Conservation (phyloP, 768 basidiomycete species). For the Auriculariales sp. region DNA sequence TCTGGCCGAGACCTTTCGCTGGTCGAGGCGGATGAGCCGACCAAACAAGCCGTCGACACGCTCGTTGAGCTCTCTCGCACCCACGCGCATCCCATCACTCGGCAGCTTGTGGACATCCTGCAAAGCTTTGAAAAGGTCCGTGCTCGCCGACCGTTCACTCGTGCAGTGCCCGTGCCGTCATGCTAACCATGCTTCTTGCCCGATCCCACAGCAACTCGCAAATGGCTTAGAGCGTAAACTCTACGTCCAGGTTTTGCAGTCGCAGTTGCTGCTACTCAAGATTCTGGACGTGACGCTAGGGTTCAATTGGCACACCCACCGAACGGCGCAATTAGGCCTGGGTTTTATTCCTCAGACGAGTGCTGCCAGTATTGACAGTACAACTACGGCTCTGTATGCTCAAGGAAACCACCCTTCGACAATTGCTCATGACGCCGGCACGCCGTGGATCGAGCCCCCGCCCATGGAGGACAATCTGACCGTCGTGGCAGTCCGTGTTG, state of each 20-base stretch:
- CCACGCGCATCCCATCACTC: slow-evolving; percentile 66
- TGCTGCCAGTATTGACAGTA: slow-evolving; percentile 12
- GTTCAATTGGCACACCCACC: slow-evolving; percentile 51
- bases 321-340: slow-evolving; percentile 15
- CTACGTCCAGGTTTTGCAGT: slow-evolving; percentile 63
- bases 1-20: slow-evolving; percentile 62
- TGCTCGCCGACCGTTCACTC: too few relatives aligned
- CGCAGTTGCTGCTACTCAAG: slow-evolving; percentile 75
- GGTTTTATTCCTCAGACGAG: not conserved
- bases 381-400: slow-evolving; percentile 20
- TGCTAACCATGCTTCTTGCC: not conserved
- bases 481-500: slow-evolving; percentile 64
- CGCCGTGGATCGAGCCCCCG: slow-evolving; percentile 45
- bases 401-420: slow-evolving; percentile 6
- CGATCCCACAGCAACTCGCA: slow-evolving; percentile 35
- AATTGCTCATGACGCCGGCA: slow-evolving; percentile 2
- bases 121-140: slow-evolving; percentile 64
- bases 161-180: slow-evolving; percentile 7
- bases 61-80: slow-evolving; percentile 65
- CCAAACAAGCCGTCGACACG: slow-evolving; percentile 63
- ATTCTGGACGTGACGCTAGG: slow-evolving; percentile 66
- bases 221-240: slow-evolving; percentile 27
- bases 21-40: slow-evolving; percentile 62
- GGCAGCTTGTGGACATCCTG: slow-evolving; percentile 59
- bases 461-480: slow-evolving; percentile 74